These are phyloP conservation scores for Pseudocercospora fijiensis DNA, from an alignment of 2,329 filamentous ascomycete species.

Conservation along the genomic window DNA sequence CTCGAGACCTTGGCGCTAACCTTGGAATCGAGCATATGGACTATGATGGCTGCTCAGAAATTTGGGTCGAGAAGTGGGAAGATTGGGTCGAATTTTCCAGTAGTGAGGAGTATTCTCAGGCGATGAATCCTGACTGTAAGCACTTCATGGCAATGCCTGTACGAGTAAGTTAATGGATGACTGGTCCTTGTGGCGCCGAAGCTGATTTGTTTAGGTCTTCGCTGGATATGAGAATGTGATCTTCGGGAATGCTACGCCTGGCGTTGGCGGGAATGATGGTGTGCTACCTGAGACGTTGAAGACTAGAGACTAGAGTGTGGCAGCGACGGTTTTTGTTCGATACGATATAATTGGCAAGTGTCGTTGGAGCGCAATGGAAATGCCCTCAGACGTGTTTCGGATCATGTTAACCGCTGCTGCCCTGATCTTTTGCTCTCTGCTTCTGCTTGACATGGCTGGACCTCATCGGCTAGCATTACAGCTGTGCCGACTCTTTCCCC, in stretches of 20 bases:
- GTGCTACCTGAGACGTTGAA: constrained; percentile 12
- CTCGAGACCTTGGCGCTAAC: constrained; percentile 6
- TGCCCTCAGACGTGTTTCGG: neutral
- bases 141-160: constrained; percentile 33
- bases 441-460: neutral
- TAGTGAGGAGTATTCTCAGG: constrained; percentile 17
- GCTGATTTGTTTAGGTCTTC: constrained; percentile 29
- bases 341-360: neutral
- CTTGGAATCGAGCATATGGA: constrained; percentile 17
- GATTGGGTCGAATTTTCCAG: constrained; percentile 20
- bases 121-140: constrained; percentile 22
- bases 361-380: neutral
- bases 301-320: constrained; percentile 1
- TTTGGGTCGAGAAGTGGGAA: constrained; percentile 22
- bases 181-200: neutral
- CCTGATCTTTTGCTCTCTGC: neutral
- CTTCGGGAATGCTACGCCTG: constrained; percentile 19
- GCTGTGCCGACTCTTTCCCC: neutral
- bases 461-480: neutral
- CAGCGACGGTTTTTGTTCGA: neutral
- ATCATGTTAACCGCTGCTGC: neutral
- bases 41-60: constrained; percentile 22
- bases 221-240: constrained; percentile 32
- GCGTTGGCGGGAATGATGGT: constrained; percentile 20
- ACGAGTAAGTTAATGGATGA: neutral